Conservation (phyloP, 1,284 basidiomycete genomes). For the Boletus smithii region DNA sequence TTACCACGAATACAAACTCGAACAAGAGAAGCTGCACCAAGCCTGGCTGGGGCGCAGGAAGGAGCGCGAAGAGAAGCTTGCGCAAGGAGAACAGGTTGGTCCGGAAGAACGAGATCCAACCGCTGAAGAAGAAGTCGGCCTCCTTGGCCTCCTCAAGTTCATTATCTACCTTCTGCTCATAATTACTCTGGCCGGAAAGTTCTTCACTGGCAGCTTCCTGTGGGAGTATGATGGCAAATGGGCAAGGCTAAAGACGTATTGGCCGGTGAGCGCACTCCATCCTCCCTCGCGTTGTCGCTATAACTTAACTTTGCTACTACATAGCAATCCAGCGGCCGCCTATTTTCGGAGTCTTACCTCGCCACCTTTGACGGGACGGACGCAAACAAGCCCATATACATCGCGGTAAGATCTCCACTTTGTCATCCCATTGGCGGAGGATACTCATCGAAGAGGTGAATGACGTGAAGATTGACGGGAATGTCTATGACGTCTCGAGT, state of each 20-base stretch:
- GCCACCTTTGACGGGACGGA: constrained; percentile 73
- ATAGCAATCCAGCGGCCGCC: constrained; percentile 52
- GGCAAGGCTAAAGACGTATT: constrained; percentile 54
- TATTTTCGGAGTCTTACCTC: constrained; percentile 74
- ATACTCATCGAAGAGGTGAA: constrained; percentile 12
- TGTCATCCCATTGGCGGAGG: not conserved
- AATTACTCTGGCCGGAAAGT: constrained; percentile 64
- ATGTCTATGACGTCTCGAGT: constrained; percentile 87
- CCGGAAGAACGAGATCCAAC: constrained; percentile 72
- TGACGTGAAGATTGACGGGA: constrained; percentile 72
- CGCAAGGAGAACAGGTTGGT: constrained; percentile 67
- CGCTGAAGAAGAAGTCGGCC: constrained; percentile 59
- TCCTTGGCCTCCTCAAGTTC: constrained; percentile 66
- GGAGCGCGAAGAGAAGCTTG: constrained; percentile 68
- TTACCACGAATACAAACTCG: constrained; percentile 64
- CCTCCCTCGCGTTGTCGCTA: not conserved
- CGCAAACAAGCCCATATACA: constrained; percentile 72
- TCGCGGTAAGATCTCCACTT: constrained; percentile 59
- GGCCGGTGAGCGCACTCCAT: constrained; percentile 44
- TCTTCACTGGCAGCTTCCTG: constrained; percentile 74
- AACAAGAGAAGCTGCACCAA: constrained; percentile 57
- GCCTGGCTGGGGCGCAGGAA: constrained; percentile 69
- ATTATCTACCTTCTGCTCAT: constrained; percentile 54
- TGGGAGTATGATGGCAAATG: constrained; percentile 74
- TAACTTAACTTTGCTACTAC: constrained; percentile 12